Percentiles rank a stretch among this genome's conserved stretches.
Evolutionary conservation across 2,329 filamentous ascomycete genomes (phyloP).

Genomic region (Aspergillus sclerotialis): DNA sequence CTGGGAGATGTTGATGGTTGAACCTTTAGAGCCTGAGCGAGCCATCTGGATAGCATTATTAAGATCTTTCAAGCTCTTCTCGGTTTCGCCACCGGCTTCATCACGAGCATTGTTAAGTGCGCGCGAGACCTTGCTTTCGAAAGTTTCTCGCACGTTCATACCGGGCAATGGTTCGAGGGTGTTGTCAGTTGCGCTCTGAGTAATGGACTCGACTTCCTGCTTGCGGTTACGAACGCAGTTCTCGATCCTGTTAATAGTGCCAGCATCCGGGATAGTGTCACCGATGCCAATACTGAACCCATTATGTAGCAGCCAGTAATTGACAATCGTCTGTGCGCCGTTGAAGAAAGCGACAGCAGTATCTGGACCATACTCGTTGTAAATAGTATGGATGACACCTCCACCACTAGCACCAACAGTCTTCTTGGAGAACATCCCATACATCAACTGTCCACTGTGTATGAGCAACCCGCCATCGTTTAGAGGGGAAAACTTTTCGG

Average conservation of each 20-base stretch:
- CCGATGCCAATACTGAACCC: constrained; percentile 98
- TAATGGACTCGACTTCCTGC: constrained; percentile 68
- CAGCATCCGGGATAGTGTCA: constrained; percentile 87
- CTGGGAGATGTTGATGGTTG: constrained; percentile 98
- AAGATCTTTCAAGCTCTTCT: constrained; percentile 85
- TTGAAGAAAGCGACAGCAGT: constrained; percentile 94
- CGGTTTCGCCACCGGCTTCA: constrained; percentile 85
- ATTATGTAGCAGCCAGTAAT: constrained; percentile 94
- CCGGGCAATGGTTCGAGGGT: constrained; percentile 86
- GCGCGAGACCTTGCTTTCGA: constrained; percentile 94
- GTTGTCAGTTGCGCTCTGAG: constrained; percentile 73
- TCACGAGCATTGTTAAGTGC: constrained; percentile 94
- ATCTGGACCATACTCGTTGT: constrained; percentile 83
- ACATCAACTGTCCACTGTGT: constrained; percentile 81
- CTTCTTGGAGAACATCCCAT: constrained; percentile 88
- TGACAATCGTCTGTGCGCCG: constrained; percentile 86
- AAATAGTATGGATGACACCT: constrained; percentile 92
- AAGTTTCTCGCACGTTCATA: constrained; percentile 98
- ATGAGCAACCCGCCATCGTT: constrained; percentile 76
- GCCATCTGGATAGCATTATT: constrained; percentile 98
- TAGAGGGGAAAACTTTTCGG: constrained; percentile 52
- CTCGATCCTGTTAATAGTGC: constrained; percentile 79
- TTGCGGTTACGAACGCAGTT: constrained; percentile 76
- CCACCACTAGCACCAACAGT: constrained; percentile 81
- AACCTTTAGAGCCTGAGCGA: constrained; percentile 93